Base-by-base conservation (phyloP, 352 stramenopile species). In the Hyaloperonospora arabidopsidis region DNA sequence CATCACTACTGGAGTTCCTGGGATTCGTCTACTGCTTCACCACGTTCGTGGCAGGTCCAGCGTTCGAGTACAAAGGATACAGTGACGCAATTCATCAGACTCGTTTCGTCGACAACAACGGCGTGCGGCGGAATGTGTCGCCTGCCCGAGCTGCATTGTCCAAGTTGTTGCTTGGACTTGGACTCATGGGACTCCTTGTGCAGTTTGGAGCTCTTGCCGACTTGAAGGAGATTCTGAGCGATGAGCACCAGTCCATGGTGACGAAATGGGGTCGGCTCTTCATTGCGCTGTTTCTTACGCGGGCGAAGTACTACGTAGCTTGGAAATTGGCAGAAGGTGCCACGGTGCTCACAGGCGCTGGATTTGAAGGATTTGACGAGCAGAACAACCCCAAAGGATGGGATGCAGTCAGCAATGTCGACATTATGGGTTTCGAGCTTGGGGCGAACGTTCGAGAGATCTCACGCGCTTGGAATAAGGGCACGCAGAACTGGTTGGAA, bases 21-120 rank as follows among this genome's bases (percentile, higher is more conserved):
- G 94, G 93, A 46, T 99, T 96, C 72, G 90, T 97, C 14, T 99
- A 97, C 75, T 95, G 91, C 79, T 98, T 98, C 69, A 89, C 93
- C 23, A 97, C 87, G 38, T 90, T 98, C 61, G 67, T 99, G 14
- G 92, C 92, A 3, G 94, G 96, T 10, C 96, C 96, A 32, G 92
- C 91, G 1, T 97, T 97, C 46, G 95, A 98, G 62, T 98, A 95
- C 68, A 83, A 74, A n/a, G 88, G 93, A 49, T 98, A 98, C 68
- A 62, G 78, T 5, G 67, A 94, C 54, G 80, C 75, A 0, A 84
- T 85, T 29, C 71, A 68, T 13, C 67, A 74, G 36, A 63, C 63
- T 6, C 69, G 70, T 22, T 86, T 86, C 40, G 51, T 81, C 17
- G 61, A 69, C 41, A 56, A 49, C 40, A 62, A 72, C 0, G 70